Base-by-base conservation (phyloP, 176 grass and related monocot genomes). In the Cenchrus purpureus region DNA sequence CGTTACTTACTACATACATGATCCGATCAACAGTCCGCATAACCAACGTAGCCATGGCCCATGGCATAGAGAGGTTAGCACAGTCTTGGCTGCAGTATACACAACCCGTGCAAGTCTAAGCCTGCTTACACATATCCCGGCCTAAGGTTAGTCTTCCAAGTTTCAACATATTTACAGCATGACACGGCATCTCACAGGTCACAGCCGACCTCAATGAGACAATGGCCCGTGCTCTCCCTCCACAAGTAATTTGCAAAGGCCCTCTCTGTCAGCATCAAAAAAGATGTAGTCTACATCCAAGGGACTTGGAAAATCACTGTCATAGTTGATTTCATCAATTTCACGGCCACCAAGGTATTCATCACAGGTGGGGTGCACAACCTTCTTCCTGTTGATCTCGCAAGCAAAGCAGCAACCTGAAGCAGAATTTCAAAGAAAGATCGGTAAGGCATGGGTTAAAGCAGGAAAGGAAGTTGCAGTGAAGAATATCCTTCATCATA, bases 251-350 rank as follows among this genome's bases (percentile, higher is more conserved):
- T 74, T 42, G 58, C 81, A 42, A 74, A 64, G 19, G 4, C 45
- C 31, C 12, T 83, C 71, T 28, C 71, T 83, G 4, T 9, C 29
- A 28, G 82, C 58, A 28, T 83, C 17, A 83, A 75, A 83, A 43
- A 83, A 65, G 10, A 75, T 65, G n/a, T 75, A 83, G 71, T 83
- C 58, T 10, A 65, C 71, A 75, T 83, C 82, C 71, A 83, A 15
- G 2, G 82, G 70, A 43, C 14, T 42, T 12, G 2, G 45, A 12
- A 53, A 54, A 83, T 54, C 8, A 54, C 2, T 10, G 37, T 8
- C 40, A 54, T 12, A 16, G 44, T 85, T 10, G 9, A 85, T 7
- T 59, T 85, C 83, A 46, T 78, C 74, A 78, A 85, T 78, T 31
- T 85, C 52, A 67, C 4, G 22, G 64, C 22, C 74, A 78, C 83